Evolutionary conservation across 768 basidiomycete species (phyloP), one percentile per base, ranked within the genome.

Genomic region (Lactifluus echinatus): DNA sequence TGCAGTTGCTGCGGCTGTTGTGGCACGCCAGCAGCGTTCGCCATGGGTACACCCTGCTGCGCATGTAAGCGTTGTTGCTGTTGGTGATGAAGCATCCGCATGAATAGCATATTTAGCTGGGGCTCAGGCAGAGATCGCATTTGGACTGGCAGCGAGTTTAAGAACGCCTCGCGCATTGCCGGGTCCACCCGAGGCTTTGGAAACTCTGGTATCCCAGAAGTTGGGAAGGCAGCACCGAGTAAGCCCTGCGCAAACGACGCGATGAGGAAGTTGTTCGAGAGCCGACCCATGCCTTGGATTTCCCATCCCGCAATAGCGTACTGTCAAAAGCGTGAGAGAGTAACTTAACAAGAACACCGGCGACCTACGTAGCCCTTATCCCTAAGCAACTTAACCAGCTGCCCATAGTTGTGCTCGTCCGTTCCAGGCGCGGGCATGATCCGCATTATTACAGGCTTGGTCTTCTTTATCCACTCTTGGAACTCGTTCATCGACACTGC

Each of bases 241-340:
- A 62, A 29, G 36, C 55, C 53, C 19, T 55, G 56, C 21, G 40
- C n/a, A 24, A 62, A 51, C 17, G 63, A 56, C 39, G 53, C 40
- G 56, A 63, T 55, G 50, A 61, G 60, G 19, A 63, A 42, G 46
- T 57, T 63, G 43, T 6, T 44, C n/a, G 47, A 40, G 14, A n/a
- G 12, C 24, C 40, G 53, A 15, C 37, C 48, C 11, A 15, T 36
- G 8, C 63, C 63, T 10, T 49, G 60, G 10, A 63, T 57, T 5
- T 62, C 56, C 63, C 63, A 63, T 4, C 45, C 42, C 44, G 60
- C 53, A 19, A 58, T 5, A 14, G 63, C 63, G 23, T 63, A 63
- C 63, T 62, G 24, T 55, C 33, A n/a, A 42, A 15, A 36, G 2
- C 2, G 15, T 58, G 8, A 58, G 46, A 43, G 39, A 34, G 14